A percentile compares a stretch with the other conserved stretches of the same genome.
phyloP scores from a whole-genome alignment of 2,329 filamentous ascomycete genomes.

The Orbilia quercus region DNA sequence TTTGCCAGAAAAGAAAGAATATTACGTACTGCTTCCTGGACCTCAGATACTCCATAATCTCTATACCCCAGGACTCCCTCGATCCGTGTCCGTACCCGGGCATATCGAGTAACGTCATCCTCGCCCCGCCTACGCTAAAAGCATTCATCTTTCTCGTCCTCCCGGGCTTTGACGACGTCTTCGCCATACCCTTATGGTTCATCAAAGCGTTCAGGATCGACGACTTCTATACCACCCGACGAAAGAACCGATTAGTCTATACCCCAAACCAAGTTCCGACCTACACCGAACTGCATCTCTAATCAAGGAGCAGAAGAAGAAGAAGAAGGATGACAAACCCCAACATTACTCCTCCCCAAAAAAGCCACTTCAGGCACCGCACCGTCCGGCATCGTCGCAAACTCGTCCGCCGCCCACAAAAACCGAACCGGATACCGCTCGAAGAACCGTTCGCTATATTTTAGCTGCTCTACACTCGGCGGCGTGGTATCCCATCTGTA shows the following conservation, averaged over 20 bases:
- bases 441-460: conserved; percentile 66
- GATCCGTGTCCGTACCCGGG: conserved; percentile 76
- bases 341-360: conserved; percentile 76
- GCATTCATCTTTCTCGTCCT: conserved; percentile 75
- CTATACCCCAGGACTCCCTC: conserved; percentile 71
- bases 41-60: conserved; percentile 76
- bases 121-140: conserved; percentile 70
- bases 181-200: conserved; percentile 66
- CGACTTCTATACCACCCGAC: conserved; percentile 66
- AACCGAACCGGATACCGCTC: conserved; percentile 67
- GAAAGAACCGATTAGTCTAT: conserved; percentile 1
- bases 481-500: conserved; percentile 68
- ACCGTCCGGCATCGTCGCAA: conserved; percentile 70
- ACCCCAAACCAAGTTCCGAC: no score
- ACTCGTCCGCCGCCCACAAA: conserved; percentile 71
- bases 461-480: conserved; percentile 65
- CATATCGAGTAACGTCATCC: conserved; percentile 74
- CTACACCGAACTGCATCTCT: no score
- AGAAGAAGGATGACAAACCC: conserved; percentile 60
- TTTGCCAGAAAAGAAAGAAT: not conserved
- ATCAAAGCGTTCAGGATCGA: conserved; percentile 75
- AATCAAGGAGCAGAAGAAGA: not conserved
- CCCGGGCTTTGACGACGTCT: conserved; percentile 71
- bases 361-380: conserved; percentile 67
- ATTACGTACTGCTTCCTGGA: conserved; percentile 69